Conservation (phyloP, 2,329 filamentous ascomycete genomes). For the Talaromyces funiculosus region DNA sequence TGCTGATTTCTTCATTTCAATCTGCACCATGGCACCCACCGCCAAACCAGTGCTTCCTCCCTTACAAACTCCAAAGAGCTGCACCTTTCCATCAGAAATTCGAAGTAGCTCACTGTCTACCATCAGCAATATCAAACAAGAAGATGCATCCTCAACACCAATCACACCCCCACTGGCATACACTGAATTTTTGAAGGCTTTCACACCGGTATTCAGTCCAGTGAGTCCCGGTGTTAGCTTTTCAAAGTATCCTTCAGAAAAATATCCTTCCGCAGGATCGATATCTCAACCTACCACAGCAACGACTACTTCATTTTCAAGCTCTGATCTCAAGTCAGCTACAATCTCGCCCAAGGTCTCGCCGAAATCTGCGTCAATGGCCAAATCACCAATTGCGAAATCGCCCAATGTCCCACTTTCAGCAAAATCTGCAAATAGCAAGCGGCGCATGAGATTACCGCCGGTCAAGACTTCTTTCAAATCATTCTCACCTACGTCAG, state of each 20-base stretch:
- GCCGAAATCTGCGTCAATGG: too few species aligned
- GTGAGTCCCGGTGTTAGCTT: slow-evolving; percentile 53
- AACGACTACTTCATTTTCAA: slow-evolving; percentile 42
- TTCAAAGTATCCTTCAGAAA: slow-evolving; percentile 34
- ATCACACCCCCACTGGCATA: slow-evolving; percentile 89
- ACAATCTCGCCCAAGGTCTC: slow-evolving; percentile 56
- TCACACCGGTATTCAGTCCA: slow-evolving; percentile 66
- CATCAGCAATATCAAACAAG: slow-evolving; percentile 64
- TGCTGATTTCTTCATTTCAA: background rate
- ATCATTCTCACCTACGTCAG: slow-evolving; percentile 33
- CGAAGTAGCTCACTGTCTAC: slow-evolving; percentile 50
- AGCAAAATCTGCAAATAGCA: slow-evolving; percentile 53
- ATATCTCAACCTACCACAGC: slow-evolving; percentile 37
- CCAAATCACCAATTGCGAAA: too few species aligned
- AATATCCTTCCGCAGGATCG: slow-evolving; percentile 21
- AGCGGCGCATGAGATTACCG: slow-evolving; percentile 65
- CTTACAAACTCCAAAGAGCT: background rate
- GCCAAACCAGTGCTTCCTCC: background rate
- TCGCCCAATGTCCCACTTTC: slow-evolving; percentile 57
- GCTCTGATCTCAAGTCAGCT: slow-evolving; percentile 52
- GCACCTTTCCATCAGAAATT: slow-evolving; percentile 49
- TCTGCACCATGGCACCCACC: background rate
- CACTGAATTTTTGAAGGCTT: slow-evolving; percentile 82
- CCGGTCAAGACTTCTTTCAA: slow-evolving; percentile 53
- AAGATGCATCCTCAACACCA: slow-evolving; percentile 62